Percentiles rank a stretch among this genome's conserved stretches.
These are phyloP conservation scores for Rhododendron griersonianum DNA, from an alignment of 148 eudicot genomes.

Conservation along the genomic window DNA sequence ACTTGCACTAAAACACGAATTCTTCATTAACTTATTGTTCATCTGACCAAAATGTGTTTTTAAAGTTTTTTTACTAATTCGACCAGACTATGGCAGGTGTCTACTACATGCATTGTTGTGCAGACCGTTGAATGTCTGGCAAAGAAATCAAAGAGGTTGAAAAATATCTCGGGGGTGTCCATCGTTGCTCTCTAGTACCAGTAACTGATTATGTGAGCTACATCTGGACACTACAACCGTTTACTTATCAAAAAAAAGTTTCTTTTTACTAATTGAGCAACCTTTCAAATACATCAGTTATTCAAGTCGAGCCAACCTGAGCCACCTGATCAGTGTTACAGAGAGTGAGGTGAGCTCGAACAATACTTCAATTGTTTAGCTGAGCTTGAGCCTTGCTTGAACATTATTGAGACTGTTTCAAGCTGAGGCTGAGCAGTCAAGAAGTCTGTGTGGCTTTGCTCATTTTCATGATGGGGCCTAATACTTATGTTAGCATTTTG, in stretches of 20 bases:
- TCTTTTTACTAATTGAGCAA: background rate
- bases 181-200: too few relatives aligned
- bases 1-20: background rate
- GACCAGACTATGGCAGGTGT: too few relatives aligned
- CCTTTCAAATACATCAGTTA: background rate
- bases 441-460: background rate
- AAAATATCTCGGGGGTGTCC: too few relatives aligned
- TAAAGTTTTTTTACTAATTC: background rate
- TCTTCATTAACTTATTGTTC: background rate
- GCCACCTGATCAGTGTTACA: background rate
- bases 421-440: background rate
- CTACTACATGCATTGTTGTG: too few relatives aligned
- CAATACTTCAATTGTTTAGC: background rate
- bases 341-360: background rate
- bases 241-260: too few relatives aligned
- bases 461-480: background rate
- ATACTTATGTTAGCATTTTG: background rate
- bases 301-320: too few relatives aligned
- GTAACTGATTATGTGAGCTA: too few relatives aligned
- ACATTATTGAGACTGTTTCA: background rate
- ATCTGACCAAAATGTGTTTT: background rate
- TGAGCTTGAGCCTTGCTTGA: background rate
- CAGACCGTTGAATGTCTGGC: too few relatives aligned
- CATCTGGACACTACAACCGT: too few relatives aligned
- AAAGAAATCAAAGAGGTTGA: too few relatives aligned